Evolutionary conservation across 352 stramenopile genomes (phyloP), one percentile per base, ranked within the genome.

Genomic region (Globisporangium nagaii): DNA sequence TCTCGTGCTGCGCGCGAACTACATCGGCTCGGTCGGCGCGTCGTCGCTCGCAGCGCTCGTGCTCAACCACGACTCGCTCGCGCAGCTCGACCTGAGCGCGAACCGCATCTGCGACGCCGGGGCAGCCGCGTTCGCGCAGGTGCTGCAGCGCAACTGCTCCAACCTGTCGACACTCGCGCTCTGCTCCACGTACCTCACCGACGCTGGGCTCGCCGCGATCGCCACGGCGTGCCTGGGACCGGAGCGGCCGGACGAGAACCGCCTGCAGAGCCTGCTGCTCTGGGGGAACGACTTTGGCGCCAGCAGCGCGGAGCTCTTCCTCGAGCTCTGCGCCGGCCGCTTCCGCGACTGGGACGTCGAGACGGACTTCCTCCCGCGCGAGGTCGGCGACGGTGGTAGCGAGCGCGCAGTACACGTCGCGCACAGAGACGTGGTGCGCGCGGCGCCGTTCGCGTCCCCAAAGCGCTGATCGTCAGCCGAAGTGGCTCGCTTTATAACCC

Each of bases 281-380:
- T 90, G 75, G 77, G 80, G 71, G 9, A 90, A 90, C 58, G 68
- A 84, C 54, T 90, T 88, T 59, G 77, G 78, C 19, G 41, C 49
- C 7, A 49, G 52, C 24, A 66, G 73, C 2, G 65, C 69, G 4
- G 42, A 30, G 20, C 42, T 76, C 1, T 72, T 88, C 45, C 20
- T 73, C 11, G 64, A 83, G 39, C 59, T 90, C 15, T 73, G 65
- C 31, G 46, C 55, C 8, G 67, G 65, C 6, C 62, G 64, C 6
- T 80, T 85, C 37, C 35, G 62, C 24, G 50, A 79, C n/a, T 60
- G 55, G 32, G 44, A 56, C 42, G 62, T 86, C 31, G 68, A 88
- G 58, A 87, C 66, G 4, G 80, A 90, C 58, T 80, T 88, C 42
- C 43, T 71, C 19, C 64, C 79, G 15, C 64, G 65, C 22, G 28